These are phyloP conservation scores for Neurospora cerealis DNA, from an alignment of 495 filamentous ascomycete species.

Conservation along the genomic window DNA sequence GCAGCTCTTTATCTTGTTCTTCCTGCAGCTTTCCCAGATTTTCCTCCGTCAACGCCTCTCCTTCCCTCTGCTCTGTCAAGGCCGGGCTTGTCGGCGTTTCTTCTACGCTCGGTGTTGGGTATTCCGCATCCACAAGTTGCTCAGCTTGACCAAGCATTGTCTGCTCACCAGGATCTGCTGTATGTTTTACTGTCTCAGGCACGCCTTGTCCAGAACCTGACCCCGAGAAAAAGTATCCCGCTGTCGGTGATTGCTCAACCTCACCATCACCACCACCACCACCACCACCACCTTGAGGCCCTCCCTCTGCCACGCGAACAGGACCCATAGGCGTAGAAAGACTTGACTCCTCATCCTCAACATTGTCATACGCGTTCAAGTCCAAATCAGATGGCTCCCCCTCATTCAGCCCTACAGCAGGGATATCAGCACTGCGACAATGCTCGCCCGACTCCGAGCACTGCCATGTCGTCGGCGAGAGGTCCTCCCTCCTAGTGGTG, in stretches of 20 bases:
- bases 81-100: not conserved
- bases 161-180: not conserved
- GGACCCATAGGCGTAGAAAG: not conserved
- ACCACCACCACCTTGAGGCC: not conserved
- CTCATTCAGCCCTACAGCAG: constrained; percentile 11
- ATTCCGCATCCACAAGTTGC: not conserved
- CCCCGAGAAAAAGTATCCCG: not conserved
- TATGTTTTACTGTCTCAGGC: not conserved
- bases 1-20: not conserved
- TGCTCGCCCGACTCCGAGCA: constrained; percentile 23
- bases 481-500: constrained; percentile 10
- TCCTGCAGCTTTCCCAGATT: constrained; percentile 25
- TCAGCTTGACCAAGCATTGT: not conserved
- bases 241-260: not conserved
- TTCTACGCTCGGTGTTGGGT: not conserved
- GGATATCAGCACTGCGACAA: constrained; percentile 22
- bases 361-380: not conserved
- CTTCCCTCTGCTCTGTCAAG: not conserved
- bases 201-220: not conserved
- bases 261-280: not conserved
- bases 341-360: not conserved
- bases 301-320: not conserved
- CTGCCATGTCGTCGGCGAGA: constrained; percentile 2
- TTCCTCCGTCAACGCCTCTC: constrained; percentile 27
- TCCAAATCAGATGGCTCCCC: not conserved